Percentiles rank a stretch among this genome's conserved stretches.
Conservation (phyloP, 345 rosid species). For the Citrus maxima region DNA sequence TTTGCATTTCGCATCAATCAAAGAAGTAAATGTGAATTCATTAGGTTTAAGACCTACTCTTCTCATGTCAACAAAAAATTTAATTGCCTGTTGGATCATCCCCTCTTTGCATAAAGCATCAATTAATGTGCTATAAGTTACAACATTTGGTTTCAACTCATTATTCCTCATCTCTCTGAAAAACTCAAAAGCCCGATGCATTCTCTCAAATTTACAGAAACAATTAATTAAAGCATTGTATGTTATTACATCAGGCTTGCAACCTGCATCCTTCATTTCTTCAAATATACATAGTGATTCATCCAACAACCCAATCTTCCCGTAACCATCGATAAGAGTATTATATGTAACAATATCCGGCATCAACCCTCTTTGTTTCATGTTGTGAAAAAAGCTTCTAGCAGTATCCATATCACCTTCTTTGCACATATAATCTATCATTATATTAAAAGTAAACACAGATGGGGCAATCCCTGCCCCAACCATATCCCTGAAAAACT, state of each 20-base stretch:
- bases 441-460: constrained; percentile 59
- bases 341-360: constrained; percentile 76
- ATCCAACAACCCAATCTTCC: constrained; percentile 54
- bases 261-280: constrained; percentile 53
- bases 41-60: constrained; percentile 60
- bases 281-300: constrained; percentile 38
- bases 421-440: constrained; percentile 67
- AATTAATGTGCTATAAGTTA: constrained; percentile 63
- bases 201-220: constrained; percentile 45
- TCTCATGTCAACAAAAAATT: constrained; percentile 66
- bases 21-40: constrained; percentile 64
- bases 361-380: constrained; percentile 48
- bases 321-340: constrained; percentile 65
- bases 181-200: constrained; percentile 48
- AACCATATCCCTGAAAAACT: constrained; percentile 50
- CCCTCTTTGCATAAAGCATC: constrained; percentile 71
- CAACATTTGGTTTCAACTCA: constrained; percentile 56
- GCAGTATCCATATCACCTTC: constrained; percentile 55
- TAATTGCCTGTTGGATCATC: constrained; percentile 60
- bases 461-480: constrained; percentile 46
- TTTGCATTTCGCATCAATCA: constrained; percentile 69
- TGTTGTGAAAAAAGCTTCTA: constrained; percentile 43
- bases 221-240: constrained; percentile 62
- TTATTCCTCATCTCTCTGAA: constrained; percentile 47
- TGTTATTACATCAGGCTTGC: constrained; percentile 59